Evolutionary conservation across 2,329 filamentous ascomycete species (phyloP).

Genomic region (Neonectria faginata): DNA sequence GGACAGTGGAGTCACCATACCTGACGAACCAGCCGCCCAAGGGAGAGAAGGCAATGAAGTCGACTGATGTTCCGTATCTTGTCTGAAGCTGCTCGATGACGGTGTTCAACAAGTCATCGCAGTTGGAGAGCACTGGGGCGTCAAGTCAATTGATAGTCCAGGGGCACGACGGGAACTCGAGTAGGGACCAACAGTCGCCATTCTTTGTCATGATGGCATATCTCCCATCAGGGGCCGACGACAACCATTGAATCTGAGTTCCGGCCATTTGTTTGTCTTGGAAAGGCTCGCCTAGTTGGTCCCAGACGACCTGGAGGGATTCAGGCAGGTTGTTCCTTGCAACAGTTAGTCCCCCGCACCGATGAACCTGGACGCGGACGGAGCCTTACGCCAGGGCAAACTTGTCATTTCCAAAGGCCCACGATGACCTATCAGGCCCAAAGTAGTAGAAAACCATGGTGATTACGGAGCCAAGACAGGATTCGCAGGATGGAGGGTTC

Average conservation of each 20-base stretch:
- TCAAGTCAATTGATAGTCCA: neutral
- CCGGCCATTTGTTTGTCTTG: conserved; percentile 27
- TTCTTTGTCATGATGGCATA: conserved; percentile 28
- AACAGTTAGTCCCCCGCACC: neutral
- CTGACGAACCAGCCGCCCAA: conserved; percentile 27
- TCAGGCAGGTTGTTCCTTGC: conserved; percentile 23
- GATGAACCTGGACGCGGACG: neutral
- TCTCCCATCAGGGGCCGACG: conserved; percentile 13
- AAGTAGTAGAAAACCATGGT: conserved; percentile 35
- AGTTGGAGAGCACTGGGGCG: conserved; percentile 26
- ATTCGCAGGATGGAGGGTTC: neutral
- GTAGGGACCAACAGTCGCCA: conserved; percentile 16
- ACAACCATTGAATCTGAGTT: conserved; percentile 24
- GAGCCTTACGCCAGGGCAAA: conserved; percentile 28
- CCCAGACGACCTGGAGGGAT: conserved; percentile 22
- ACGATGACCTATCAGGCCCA: conserved; percentile 27
- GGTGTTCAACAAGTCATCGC: conserved; percentile 2
- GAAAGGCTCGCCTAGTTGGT: conserved; percentile 19
- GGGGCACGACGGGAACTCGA: neutral
- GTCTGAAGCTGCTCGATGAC: conserved; percentile 10
- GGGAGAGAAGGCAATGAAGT: conserved; percentile 24
- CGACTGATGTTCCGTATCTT: neutral
- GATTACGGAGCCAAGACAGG: conserved; percentile 6
- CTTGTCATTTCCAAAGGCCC: conserved; percentile 27
- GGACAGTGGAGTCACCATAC: conserved; percentile 18